These are phyloP conservation scores for Tulasnella sp. DNA, from an alignment of 768 basidiomycete species.

Conservation along the genomic window DNA sequence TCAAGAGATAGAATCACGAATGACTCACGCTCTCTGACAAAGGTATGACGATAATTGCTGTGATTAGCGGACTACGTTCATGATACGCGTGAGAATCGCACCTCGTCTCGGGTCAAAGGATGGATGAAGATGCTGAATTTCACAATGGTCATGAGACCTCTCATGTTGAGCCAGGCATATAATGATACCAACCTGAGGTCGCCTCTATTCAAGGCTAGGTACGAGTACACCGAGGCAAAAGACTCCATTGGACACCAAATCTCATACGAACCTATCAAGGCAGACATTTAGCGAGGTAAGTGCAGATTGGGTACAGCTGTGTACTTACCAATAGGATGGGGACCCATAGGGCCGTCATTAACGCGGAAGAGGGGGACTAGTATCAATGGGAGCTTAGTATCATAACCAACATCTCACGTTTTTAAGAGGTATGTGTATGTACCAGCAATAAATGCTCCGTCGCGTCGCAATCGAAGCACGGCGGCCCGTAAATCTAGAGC, in stretches of 20 bases:
- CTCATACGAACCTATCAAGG: constrained; percentile 57
- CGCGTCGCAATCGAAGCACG: constrained; percentile 55
- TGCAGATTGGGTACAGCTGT: no score
- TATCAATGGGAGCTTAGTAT: no score
- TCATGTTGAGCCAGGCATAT: not conserved
- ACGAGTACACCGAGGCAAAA: constrained; percentile 67
- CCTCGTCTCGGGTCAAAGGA: constrained; percentile 61
- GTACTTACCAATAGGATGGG: constrained; percentile 60
- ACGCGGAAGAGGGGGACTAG: constrained; percentile 59
- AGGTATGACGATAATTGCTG: not conserved
- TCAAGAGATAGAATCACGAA: not conserved
- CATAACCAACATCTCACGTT: no score
- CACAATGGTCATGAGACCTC: not conserved
- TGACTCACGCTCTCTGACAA: constrained; percentile 41
- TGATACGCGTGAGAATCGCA: constrained; percentile 27
- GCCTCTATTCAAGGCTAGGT: constrained; percentile 57
- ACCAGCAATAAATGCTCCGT: constrained; percentile 63
- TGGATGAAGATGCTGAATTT: constrained; percentile 61
- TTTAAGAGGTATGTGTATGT: no score
- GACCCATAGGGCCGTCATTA: constrained; percentile 57
- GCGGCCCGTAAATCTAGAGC: constrained; percentile 62
- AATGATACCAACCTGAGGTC: constrained; percentile 43
- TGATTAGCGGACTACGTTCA: not conserved
- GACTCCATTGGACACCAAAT: constrained; percentile 71
- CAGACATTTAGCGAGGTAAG: not conserved